Percentiles rank a stretch among this genome's conserved stretches.
Conservation (phyloP, 345 rosid species). For the Salix purpurea region DNA sequence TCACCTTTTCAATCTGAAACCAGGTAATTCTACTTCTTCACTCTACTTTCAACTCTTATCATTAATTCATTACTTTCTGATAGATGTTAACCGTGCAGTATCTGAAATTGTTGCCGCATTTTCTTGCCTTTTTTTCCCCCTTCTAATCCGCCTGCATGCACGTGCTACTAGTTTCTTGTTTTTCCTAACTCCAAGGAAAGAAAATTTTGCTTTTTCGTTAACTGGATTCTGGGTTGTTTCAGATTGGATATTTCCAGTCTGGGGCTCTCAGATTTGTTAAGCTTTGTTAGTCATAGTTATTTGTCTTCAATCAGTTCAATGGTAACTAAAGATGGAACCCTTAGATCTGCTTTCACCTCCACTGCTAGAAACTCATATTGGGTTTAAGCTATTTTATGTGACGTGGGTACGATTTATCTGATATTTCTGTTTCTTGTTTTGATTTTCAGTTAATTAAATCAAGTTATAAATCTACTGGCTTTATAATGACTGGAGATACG, state of each 20-base stretch:
- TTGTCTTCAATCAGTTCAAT: not conserved
- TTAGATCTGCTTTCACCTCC: not conserved
- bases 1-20: not conserved
- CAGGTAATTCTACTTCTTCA: not conserved
- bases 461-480: not conserved
- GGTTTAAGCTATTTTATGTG: not conserved
- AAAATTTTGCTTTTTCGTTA: not conserved
- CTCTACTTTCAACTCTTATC: not conserved
- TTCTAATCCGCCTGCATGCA: not conserved
- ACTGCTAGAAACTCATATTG: not conserved
- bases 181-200: not conserved
- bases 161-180: not conserved
- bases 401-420: not conserved
- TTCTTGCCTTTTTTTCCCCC: not conserved
- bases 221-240: not conserved
- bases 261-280: not conserved
- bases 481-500: slow-evolving; percentile 32
- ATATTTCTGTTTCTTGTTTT: not conserved
- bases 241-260: not conserved
- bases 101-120: not conserved
- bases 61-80: not conserved
- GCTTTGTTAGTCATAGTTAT: not conserved
- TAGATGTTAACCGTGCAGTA: not conserved
- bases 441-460: slow-evolving; percentile 9
- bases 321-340: not conserved